Base-by-base conservation (phyloP, 495 filamentous ascomycete genomes). In the Antarctomyces pellizariae region DNA sequence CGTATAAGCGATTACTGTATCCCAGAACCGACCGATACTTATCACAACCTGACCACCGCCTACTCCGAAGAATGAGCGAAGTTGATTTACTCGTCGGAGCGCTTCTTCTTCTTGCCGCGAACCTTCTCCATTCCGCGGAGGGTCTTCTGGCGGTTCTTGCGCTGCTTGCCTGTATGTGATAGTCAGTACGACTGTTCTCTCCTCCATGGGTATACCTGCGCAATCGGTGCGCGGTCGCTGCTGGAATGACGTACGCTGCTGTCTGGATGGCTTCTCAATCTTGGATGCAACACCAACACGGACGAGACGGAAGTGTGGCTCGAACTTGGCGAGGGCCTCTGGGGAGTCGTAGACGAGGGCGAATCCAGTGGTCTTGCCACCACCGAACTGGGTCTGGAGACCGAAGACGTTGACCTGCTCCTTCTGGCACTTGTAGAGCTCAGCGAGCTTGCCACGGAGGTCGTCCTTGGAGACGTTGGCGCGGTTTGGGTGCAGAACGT, bases 141-240 rank as follows among this genome's bases (percentile, higher is more conserved):
- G 53, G 84, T 80, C 79, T 95, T 95, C 57, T 74, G 70, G 51
- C 83, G 67, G 79, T 99, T 99, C 75, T 95, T 99, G 64, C 89
- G 75, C 69, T 95, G 84, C 67, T 99, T 99, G 70, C 89, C 89
- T 99, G 57, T 62, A 36, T 31, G 15, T n/a, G 8, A 4, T 12
- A 24, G 18, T 29, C 13, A 36, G 25, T 22, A 29, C 18, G 14
- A 16, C 10, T 36, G 25, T 28, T 24, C 22, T 25, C 27, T 27
- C 25, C 29, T 24, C 9, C 28, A 29, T 22, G 12, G 22, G 15
- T 25, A 33, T 9, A 11, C 12, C 25, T 16, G 18, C 10, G 22
- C 11, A 15, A 29, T 25, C 10, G 23, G 24, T 17, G 16, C 13
- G 5, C 6, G 11, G 3, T 19, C 26, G 12, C 10, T 5, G 13